phyloP scores from a whole-genome alignment of 1,284 basidiomycete species.

The Cutaneotrichosporon sp. region DNA sequence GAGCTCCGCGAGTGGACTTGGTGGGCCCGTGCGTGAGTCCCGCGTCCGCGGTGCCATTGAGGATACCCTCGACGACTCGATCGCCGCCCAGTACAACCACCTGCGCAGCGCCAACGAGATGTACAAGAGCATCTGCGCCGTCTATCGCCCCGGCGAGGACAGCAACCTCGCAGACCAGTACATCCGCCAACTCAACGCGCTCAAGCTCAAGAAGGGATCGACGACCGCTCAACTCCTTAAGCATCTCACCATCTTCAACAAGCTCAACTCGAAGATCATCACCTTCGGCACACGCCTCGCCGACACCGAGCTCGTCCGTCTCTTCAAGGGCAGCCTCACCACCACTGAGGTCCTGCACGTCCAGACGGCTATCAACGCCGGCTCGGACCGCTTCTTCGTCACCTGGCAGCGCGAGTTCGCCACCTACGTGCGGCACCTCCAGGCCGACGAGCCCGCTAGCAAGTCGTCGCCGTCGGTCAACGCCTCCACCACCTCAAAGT shows the following conservation, averaged over 20 bases:
- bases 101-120: background rate
- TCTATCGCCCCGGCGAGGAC: background rate
- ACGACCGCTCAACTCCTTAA: background rate
- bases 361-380: background rate
- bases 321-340: background rate
- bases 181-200: background rate
- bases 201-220: background rate
- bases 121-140: background rate
- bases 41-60: background rate
- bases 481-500: no score
- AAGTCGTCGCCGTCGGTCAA: no score
- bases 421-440: background rate
- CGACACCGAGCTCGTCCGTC: background rate
- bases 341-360: background rate
- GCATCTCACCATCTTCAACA: background rate
- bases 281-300: background rate
- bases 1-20: background rate
- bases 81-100: background rate
- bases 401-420: background rate
- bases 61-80: background rate
- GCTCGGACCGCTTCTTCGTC: background rate
- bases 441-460: background rate
- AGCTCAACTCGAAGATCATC: constrained; percentile 1
- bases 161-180: background rate
- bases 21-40: background rate